Conservation (phyloP, 768 basidiomycete species). For the Trametes coccinea region DNA sequence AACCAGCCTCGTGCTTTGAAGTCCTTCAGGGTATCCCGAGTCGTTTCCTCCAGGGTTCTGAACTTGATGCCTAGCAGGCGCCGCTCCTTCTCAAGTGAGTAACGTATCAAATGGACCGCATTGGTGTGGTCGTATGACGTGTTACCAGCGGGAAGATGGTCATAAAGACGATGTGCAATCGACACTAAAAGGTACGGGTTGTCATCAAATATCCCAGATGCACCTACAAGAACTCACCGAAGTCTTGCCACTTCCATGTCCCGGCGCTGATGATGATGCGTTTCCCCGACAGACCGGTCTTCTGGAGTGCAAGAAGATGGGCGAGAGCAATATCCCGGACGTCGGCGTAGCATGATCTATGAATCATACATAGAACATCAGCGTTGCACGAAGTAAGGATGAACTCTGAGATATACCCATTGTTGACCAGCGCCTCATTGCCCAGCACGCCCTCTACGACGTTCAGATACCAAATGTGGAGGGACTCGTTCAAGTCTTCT, state of each 20-base stretch:
- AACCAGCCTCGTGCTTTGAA: background rate
- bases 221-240: conserved; percentile 4
- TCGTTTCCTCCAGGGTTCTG: background rate
- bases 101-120: conserved; percentile 32
- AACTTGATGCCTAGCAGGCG: background rate
- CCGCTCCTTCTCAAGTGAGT: conserved; percentile 35
- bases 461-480: conserved; percentile 21
- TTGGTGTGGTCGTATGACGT: conserved; percentile 24
- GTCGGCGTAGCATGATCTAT: conserved; percentile 32
- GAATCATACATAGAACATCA: background rate
- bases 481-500: conserved; percentile 40
- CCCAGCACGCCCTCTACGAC: conserved; percentile 22
- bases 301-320: conserved; percentile 33
- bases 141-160: conserved; percentile 19
- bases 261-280: conserved; percentile 37
- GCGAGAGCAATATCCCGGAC: conserved; percentile 38
- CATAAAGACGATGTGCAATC: conserved; percentile 12
- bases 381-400: background rate
- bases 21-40: background rate
- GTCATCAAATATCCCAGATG: no score
- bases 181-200: conserved; percentile 5
- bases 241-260: conserved; percentile 26
- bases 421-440: conserved; percentile 15
- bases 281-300: conserved; percentile 38
- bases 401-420: conserved; percentile 24